Evolutionary conservation across 2,329 filamentous ascomycete genomes (phyloP).

Genomic region (Didymella segeticola): DNA sequence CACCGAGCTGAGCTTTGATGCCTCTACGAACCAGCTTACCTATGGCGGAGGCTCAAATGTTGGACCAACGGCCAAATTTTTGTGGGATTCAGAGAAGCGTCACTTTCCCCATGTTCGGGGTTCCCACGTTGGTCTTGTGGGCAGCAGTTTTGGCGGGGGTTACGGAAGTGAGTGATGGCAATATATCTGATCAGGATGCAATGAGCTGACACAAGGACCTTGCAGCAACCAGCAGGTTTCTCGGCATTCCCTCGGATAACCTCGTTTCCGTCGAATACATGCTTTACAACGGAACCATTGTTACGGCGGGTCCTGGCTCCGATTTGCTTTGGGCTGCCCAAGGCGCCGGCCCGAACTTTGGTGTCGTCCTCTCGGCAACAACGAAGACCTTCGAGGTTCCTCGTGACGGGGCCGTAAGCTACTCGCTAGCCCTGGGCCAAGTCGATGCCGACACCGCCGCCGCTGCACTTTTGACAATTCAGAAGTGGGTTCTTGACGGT

Average conservation of each 20-base stretch:
- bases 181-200: too few species aligned
- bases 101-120: constrained; percentile 21
- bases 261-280: constrained; percentile 20
- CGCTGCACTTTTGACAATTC: constrained; percentile 20
- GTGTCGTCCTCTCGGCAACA: constrained; percentile 17
- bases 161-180: constrained; percentile 5
- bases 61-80: constrained; percentile 16
- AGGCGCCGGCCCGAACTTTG: constrained; percentile 20
- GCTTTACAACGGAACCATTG: constrained; percentile 18
- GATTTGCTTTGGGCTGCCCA: constrained; percentile 22
- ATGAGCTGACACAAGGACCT: neutral
- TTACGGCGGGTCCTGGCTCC: constrained; percentile 14
- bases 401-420: constrained; percentile 15
- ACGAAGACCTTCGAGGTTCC: constrained; percentile 15
- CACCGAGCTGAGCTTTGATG: constrained; percentile 19
- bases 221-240: constrained; percentile 12
- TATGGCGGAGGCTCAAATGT: constrained; percentile 19
- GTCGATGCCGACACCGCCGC: neutral
- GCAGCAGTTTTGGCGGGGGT: constrained; percentile 18
- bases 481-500: constrained; percentile 19
- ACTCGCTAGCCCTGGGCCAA: constrained; percentile 11
- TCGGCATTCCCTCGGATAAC: constrained; percentile 17
- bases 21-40: constrained; percentile 18
- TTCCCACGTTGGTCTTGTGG: constrained; percentile 16
- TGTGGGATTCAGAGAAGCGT: constrained; percentile 12